Percentiles rank a stretch among this genome's conserved stretches.
Conservation (phyloP, 345 rosid species). For the Citrus medica region DNA sequence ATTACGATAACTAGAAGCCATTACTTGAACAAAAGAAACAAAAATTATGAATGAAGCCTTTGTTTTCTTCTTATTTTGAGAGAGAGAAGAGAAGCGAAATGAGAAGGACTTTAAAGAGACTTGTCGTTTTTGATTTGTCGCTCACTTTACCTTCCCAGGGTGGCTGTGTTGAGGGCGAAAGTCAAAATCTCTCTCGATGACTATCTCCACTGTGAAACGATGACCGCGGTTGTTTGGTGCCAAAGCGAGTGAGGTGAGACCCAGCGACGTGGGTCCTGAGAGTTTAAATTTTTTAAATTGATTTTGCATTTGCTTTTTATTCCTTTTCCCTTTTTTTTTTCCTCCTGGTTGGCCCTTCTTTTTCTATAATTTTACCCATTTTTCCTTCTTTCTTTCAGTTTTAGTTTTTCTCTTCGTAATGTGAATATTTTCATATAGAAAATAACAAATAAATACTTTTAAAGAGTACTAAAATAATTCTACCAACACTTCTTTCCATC, state of each 20-base stretch:
- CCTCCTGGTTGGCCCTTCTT: neutral
- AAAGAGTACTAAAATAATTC: too few species aligned
- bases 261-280: neutral
- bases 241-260: too few species aligned
- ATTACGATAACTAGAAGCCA: conserved; percentile 13
- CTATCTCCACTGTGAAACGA: neutral
- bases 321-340: too few species aligned
- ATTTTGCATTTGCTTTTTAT: neutral
- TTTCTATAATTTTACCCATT: neutral
- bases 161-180: neutral
- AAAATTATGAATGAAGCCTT: neutral
- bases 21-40: neutral
- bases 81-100: neutral
- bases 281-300: neutral
- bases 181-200: conserved; percentile 4
- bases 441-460: too few species aligned
- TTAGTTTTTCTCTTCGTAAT: neutral
- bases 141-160: neutral
- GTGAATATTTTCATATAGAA: neutral
- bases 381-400: neutral
- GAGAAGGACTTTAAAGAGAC: neutral
- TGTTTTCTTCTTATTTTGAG: neutral
- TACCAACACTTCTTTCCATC: too few species aligned
- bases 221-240: neutral
- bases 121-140: neutral